These are phyloP conservation scores for Calamus simplicifolius DNA, from an alignment of 176 grass and related monocot species.

Conservation along the genomic window DNA sequence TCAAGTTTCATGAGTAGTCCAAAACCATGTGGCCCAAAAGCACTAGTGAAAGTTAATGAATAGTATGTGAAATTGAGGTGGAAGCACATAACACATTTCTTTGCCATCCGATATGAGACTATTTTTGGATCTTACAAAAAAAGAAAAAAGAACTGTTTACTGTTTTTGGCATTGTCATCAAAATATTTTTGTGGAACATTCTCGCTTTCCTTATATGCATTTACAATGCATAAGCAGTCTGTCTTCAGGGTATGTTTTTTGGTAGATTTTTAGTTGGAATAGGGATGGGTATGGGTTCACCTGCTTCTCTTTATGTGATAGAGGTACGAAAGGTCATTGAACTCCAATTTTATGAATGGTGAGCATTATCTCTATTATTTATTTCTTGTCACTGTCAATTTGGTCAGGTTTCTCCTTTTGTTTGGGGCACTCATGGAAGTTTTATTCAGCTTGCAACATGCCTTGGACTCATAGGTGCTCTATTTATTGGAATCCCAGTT, in stretches of 20 bases:
- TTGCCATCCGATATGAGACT: too few relatives aligned
- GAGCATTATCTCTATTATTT: neutral
- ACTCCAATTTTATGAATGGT: neutral
- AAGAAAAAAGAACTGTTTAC: too few relatives aligned
- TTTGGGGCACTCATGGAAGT: slow-evolving; percentile 92
- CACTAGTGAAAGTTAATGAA: too few relatives aligned
- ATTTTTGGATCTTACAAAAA: too few relatives aligned
- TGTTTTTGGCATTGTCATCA: neutral
- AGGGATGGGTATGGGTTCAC: slow-evolving; percentile 94
- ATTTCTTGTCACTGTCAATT: neutral
- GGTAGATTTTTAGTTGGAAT: slow-evolving; percentile 99
- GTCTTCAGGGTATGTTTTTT: slow-evolving; percentile 79
- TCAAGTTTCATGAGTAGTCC: too few relatives aligned
- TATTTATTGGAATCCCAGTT: slow-evolving; percentile 86
- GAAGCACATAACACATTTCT: too few relatives aligned
- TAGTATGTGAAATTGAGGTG: too few relatives aligned
- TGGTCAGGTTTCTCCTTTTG: slow-evolving; percentile 71
- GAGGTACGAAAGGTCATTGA: slow-evolving; percentile 41
- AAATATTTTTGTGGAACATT: neutral
- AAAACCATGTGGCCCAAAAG: too few relatives aligned
- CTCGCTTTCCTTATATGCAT: slow-evolving; percentile 9
- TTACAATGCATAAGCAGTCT: slow-evolving; percentile 68
- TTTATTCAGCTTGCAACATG: slow-evolving; percentile 98
- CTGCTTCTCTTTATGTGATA: slow-evolving; percentile 84
- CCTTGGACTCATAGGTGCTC: slow-evolving; percentile 75